Percentiles rank a stretch among this genome's conserved stretches.
phyloP scores from a whole-genome alignment of 2,329 filamentous ascomycete genomes.

The Cadophora sp. region DNA sequence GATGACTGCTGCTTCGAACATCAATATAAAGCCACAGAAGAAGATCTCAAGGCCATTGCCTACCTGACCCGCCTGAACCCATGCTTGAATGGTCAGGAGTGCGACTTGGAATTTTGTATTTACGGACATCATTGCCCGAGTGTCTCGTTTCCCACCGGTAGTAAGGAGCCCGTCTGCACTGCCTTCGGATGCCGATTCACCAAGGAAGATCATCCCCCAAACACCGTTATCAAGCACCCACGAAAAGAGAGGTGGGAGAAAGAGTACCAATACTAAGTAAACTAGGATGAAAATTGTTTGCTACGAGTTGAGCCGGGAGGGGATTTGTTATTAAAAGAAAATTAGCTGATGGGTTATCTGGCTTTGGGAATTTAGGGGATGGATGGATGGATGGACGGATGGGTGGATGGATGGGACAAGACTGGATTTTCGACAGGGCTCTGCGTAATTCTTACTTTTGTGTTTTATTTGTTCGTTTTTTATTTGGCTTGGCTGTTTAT shows the following conservation, averaged over 20 bases:
- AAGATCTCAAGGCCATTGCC: conserved; percentile 63
- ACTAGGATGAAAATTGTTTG: background rate
- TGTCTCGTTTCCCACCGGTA: conserved; percentile 31
- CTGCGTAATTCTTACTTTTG: background rate
- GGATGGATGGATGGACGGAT: too few species aligned
- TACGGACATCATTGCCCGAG: conserved; percentile 63
- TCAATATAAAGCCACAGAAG: conserved; percentile 57
- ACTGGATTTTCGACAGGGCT: background rate
- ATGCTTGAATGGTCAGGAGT: conserved; percentile 64
- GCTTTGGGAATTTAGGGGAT: background rate
- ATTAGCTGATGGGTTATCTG: conserved; percentile 1
- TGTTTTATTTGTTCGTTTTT: too few species aligned
- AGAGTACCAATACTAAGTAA: conserved; percentile 23
- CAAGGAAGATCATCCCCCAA: conserved; percentile 60
- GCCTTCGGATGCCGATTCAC: conserved; percentile 64
- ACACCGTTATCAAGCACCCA: conserved; percentile 49
- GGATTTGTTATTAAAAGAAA: conserved; percentile 9
- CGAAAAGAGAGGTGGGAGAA: conserved; percentile 40
- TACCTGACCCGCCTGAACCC: conserved; percentile 64
- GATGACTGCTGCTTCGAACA: conserved; percentile 64
- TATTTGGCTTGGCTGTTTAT: background rate
- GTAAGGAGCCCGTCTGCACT: conserved; percentile 55
- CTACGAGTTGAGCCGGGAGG: background rate
- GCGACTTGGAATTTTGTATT: conserved; percentile 63
- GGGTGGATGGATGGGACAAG: background rate